Evolutionary conservation across 1,284 basidiomycete genomes (phyloP), one percentile per base, ranked within the genome.

Genomic region (Leccinum fuscescens): DNA sequence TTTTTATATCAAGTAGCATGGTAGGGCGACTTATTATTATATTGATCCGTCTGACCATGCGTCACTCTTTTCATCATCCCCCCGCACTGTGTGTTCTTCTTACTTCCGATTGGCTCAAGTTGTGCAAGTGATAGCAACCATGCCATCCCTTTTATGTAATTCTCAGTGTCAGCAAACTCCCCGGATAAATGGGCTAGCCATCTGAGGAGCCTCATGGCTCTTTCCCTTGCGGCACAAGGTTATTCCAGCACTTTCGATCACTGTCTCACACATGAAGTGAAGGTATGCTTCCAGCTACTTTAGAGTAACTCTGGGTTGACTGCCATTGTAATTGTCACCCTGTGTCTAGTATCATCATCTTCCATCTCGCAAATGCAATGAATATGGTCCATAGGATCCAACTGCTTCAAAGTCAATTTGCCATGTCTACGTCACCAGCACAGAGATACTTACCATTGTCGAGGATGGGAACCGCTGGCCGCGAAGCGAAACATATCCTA

Each of bases 1-100:
- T 12, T 14, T 4, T 22, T 17, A 17, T 39, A 39, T 44, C 17
- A 6, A 6, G 33, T 14, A 14, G 12, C 33, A 35, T 33, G n/a
- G 39, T 17, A n/a, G 14, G 8, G 49, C 20, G 3, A 6, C 11
- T 6, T 44, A 44, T 20, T 20, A 44, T 44, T 20, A 44, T 37
- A 48, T 48, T 51, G 15, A 56, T 27, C 31, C 15, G 11, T 37
- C 33, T 31, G 35, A n/a, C 56, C 56, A 58, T 59, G 56, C 6
- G 17, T 35, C 29, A 5, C 27, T 12, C 7, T 33, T 20, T 44
- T 44, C 39, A 60, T 14, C 29, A 31, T 31, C n/a, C 15, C 37
- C 12, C 22, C 15, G 15, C 5, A 29, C 37, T 24, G 3, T 6
- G 29, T 33, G 24, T n/a, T 37, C 5, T 59, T 50, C 58, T 35